Percentiles rank a stretch among this genome's conserved stretches.
Evolutionary conservation across 1,139 yeast species (phyloP).

Genomic region (Candida sojae): DNA sequence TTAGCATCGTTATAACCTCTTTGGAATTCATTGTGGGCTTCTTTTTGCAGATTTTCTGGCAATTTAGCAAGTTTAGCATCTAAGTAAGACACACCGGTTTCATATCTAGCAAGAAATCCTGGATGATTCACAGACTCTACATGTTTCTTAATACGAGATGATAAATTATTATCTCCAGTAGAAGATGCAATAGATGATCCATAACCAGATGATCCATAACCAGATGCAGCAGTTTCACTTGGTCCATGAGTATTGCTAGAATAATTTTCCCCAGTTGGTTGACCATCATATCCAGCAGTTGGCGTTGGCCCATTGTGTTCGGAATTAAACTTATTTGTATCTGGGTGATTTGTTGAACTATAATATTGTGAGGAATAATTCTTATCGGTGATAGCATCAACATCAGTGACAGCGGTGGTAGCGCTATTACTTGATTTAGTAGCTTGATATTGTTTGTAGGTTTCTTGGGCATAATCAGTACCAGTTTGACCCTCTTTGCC

Average conservation of each 20-base stretch:
- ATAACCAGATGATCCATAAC: not conserved
- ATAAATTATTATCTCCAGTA: not conserved
- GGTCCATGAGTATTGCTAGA: too few relatives aligned
- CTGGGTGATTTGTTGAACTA: not conserved
- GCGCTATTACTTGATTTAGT: constrained; percentile 1
- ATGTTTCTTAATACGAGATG: not conserved
- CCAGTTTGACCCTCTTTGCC: constrained; percentile 16
- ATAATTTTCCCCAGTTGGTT: not conserved
- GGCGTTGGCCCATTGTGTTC: not conserved
- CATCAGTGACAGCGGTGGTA: not conserved
- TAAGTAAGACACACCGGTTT: constrained; percentile 14
- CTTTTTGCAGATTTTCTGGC: constrained; percentile 31
- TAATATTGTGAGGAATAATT: constrained; percentile 8
- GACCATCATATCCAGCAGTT: not conserved
- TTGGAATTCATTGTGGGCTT: constrained; percentile 38
- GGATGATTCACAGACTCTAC: not conserved
- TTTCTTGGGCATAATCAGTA: constrained; percentile 14
- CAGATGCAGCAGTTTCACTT: not conserved
- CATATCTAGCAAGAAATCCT: constrained; percentile 1
- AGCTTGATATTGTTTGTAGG: constrained; percentile 9
- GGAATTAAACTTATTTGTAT: not conserved
- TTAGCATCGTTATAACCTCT: constrained; percentile 37
- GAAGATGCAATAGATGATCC: not conserved
- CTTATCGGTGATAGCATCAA: not conserved
- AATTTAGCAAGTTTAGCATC: constrained; percentile 33